Evolutionary conservation across 805 yeast genomes (phyloP), one percentile per base, ranked within the genome.

Genomic region (Candida ortonii): DNA sequence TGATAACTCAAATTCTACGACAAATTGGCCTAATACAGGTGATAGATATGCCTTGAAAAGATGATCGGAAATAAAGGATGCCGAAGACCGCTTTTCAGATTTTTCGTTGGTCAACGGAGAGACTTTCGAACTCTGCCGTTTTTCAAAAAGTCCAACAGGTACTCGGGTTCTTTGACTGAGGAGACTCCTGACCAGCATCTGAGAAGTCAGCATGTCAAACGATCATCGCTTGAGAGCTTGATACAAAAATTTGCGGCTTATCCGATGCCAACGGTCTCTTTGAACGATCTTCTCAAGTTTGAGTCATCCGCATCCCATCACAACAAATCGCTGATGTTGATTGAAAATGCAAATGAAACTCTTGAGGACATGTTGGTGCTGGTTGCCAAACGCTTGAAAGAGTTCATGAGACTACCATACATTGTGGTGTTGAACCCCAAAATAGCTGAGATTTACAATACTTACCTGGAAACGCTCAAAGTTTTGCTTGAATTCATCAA

Each of bases 351-450:
- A 0, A 66, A 70, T 27, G 73, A 73, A 10, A 79, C 88, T 0
- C 64, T 80, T 11, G 73, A 76, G 39, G 65, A 70, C 30, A 52
- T 84, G 26, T 55, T 83, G 15, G 70, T 76, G 1, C 70, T 75
- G 47, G 78, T 87, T 36, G 85, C 95, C 6, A 75, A 80, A 34
- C 67, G 96, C 43, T 58, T 88, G 12, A 69, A 71, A 20, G 81
- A 80, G 18, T 76, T 90, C 45, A 72, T 90, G 43, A 66, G 71
- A 27, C 63, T 90, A 35, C 96, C 96, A 0, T 90, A 87, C 56
- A 71, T 89, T 47, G 87, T 82, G 29, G 81, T 88, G 36, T 61
- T 90, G 42, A 90, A 90, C 55, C 97, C 97, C 5, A 78, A 85
- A 50, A 80, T 90, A 33, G 82, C 90, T 8, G 76, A 76, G 47